Evolutionary conservation across 2,329 filamentous ascomycete species (phyloP).

Genomic region (Cladosporium sp.): DNA sequence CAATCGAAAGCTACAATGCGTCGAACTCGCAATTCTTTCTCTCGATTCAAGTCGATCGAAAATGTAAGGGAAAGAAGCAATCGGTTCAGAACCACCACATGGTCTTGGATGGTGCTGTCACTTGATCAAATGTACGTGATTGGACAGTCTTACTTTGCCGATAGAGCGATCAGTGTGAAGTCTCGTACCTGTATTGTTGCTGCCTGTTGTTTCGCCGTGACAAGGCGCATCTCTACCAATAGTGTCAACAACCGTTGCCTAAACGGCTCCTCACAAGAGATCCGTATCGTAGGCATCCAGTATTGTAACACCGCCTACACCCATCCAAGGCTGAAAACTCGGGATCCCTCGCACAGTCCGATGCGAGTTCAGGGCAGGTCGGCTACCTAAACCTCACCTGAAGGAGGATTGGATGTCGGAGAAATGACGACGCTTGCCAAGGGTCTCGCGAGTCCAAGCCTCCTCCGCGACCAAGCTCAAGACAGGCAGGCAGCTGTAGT

Average conservation of each 20-base stretch:
- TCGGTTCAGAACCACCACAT: background rate
- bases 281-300: background rate
- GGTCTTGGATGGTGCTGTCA: background rate
- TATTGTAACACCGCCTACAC: background rate
- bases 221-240: background rate
- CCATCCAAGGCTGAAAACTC: background rate
- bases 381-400: background rate
- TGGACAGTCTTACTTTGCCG: background rate
- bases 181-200: background rate
- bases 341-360: background rate
- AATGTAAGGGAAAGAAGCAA: background rate
- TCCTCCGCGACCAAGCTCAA: constrained; percentile 4
- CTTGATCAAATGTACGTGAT: background rate
- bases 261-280: background rate
- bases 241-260: background rate
- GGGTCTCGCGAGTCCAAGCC: constrained; percentile 1
- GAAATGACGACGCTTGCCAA: background rate
- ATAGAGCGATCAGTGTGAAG: background rate
- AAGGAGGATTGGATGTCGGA: background rate
- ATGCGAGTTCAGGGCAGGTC: background rate
- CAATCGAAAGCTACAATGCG: background rate
- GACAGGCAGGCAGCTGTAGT: background rate
- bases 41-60: background rate
- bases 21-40: background rate
- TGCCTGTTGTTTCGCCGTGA: background rate